phyloP scores from a whole-genome alignment of 768 basidiomycete genomes.

The Boletus barrowsii region DNA sequence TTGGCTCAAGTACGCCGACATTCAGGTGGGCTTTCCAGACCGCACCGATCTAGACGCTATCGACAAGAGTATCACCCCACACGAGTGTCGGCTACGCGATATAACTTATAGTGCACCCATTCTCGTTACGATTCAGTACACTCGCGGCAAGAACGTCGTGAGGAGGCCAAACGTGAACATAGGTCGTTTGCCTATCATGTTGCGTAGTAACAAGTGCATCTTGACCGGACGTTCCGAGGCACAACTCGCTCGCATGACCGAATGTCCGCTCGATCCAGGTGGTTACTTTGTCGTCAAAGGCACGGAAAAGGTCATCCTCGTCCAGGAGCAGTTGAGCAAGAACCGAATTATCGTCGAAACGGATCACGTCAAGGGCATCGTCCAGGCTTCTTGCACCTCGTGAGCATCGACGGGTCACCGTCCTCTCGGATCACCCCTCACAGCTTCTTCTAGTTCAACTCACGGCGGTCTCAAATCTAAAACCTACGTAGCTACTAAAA shows the following conservation, averaged over 20 bases:
- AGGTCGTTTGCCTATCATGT: constrained; percentile 93
- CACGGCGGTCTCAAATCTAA: constrained; percentile 91
- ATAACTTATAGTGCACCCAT: constrained; percentile 93
- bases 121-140: constrained; percentile 92
- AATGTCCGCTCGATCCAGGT: constrained; percentile 98
- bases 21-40: constrained; percentile 88
- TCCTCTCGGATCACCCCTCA: constrained; percentile 7
- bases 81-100: constrained; percentile 95
- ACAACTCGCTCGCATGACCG: constrained; percentile 90
- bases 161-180: constrained; percentile 80
- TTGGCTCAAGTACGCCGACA: constrained; percentile 95
- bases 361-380: constrained; percentile 82
- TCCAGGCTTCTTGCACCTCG: constrained; percentile 96
- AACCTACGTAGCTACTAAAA: constrained; percentile 95
- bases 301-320: constrained; percentile 98
- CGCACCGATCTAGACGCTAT: constrained; percentile 79
- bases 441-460: constrained; percentile 53
- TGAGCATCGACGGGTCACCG: constrained; percentile 39
- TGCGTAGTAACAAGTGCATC: constrained; percentile 92
- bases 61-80: constrained; percentile 85
- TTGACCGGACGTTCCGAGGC: constrained; percentile 73
- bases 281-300: constrained; percentile 99
- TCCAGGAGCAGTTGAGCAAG: constrained; percentile 98
- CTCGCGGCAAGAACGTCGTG: constrained; percentile 86
- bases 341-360: constrained; percentile 99